Evolutionary conservation across 2,329 filamentous ascomycete genomes (phyloP).

Genomic region (Ascochyta fabae): DNA sequence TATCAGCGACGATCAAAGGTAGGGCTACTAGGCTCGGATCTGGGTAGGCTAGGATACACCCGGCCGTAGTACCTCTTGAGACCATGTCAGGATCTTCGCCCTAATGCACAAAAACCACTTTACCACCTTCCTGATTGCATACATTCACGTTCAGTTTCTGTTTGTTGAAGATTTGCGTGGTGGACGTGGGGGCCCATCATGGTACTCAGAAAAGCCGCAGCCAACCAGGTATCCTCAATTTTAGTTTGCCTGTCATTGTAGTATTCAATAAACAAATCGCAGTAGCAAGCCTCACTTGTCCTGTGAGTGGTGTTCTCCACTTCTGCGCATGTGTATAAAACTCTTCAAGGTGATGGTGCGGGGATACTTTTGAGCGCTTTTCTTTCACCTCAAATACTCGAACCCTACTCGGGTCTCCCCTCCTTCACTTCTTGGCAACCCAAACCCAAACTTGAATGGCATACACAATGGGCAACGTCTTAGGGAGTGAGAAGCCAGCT

Average conservation of each 20-base stretch:
- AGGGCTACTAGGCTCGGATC: not conserved
- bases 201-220: constrained; percentile 4
- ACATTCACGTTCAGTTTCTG: not conserved
- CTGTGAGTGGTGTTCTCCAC: not conserved
- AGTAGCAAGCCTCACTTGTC: constrained; percentile 1
- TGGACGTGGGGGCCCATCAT: constrained; percentile 6
- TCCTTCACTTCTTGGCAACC: not conserved
- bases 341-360: not conserved
- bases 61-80: not conserved
- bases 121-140: constrained; percentile 5
- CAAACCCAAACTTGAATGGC: not conserved
- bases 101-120: not conserved
- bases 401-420: too few species aligned
- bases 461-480: constrained; percentile 1
- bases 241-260: not conserved
- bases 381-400: not conserved
- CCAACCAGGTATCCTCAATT: not conserved
- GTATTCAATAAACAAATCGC: not conserved
- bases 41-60: constrained; percentile 9
- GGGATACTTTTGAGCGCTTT: not conserved
- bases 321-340: constrained; percentile 5
- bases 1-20: not conserved
- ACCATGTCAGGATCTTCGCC: not conserved
- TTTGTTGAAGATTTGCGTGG: constrained; percentile 1
- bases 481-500: not conserved